Conservation (phyloP, 495 filamentous ascomycete species). For the Annulohypoxylon nitens region DNA sequence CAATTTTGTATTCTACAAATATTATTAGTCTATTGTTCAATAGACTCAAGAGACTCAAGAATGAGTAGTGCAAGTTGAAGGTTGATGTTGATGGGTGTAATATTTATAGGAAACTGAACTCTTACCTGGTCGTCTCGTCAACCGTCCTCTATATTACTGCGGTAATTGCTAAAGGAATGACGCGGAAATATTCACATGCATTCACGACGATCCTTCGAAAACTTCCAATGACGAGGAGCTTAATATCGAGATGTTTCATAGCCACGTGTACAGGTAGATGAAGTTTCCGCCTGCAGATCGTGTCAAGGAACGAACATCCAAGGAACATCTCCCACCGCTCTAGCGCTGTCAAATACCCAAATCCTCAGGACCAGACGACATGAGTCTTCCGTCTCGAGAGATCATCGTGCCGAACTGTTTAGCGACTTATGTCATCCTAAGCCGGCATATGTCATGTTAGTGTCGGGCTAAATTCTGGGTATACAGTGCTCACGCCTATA, state of each 20-base stretch:
- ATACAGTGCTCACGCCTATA: not conserved
- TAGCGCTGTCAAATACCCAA: not conserved
- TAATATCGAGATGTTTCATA: slow-evolving; percentile 42
- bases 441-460: slow-evolving; percentile 34
- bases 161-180: slow-evolving; percentile 1
- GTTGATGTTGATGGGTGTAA: not conserved
- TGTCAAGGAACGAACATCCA: slow-evolving; percentile 19
- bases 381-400: slow-evolving; percentile 20
- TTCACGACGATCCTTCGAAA: slow-evolving; percentile 20
- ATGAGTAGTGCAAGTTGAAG: too few relatives aligned
- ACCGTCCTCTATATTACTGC: slow-evolving; percentile 6
- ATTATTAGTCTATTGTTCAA: not conserved
- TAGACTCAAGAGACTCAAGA: too few relatives aligned
- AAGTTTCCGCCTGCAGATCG: slow-evolving; percentile 16
- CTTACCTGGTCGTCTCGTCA: not conserved
- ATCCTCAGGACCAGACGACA: not conserved
- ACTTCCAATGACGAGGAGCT: not conserved
- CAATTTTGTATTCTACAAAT: too few relatives aligned
- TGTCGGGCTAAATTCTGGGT: slow-evolving; percentile 2
- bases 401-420: slow-evolving; percentile 26
- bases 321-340: not conserved
- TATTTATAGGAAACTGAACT: not conserved
- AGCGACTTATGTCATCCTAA: not conserved
- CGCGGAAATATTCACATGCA: slow-evolving; percentile 39
- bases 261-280: slow-evolving; percentile 44